Evolutionary conservation across 202 grass and related monocot species (phyloP).

Genomic region (Zizania palustris): DNA sequence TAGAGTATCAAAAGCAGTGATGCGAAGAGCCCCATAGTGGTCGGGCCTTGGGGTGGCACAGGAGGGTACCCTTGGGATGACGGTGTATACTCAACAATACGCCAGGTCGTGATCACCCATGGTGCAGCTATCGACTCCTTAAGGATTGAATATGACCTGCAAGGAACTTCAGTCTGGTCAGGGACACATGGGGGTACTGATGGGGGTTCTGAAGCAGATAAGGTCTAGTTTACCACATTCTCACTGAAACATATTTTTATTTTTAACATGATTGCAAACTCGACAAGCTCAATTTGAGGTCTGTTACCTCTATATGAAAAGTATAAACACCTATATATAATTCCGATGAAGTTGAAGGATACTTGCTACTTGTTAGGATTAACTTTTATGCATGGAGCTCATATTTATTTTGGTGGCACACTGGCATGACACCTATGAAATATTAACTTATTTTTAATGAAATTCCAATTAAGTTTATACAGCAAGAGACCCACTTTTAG

Average conservation of each 20-base stretch:
- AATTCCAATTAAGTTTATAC: not conserved
- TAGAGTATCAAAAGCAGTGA: slow-evolving; percentile 48
- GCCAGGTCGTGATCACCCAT: slow-evolving; percentile 63
- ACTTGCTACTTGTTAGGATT: not conserved
- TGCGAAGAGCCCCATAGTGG: slow-evolving; percentile 57
- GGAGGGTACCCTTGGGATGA: slow-evolving; percentile 79
- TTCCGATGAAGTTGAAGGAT: slow-evolving; percentile 13
- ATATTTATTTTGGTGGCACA: not conserved
- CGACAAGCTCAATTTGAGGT: not conserved
- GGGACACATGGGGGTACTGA: slow-evolving; percentile 57
- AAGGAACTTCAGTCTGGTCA: slow-evolving; percentile 66
- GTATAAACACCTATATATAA: not conserved
- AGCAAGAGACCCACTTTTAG: not conserved
- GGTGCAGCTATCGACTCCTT: slow-evolving; percentile 71
- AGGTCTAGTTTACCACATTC: slow-evolving; percentile 47
- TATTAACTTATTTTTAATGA: not conserved
- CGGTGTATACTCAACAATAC: slow-evolving; percentile 55
- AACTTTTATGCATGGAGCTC: not conserved
- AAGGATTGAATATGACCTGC: slow-evolving; percentile 59
- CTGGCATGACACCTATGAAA: not conserved
- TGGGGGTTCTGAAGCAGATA: slow-evolving; percentile 52
- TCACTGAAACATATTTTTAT: not conserved
- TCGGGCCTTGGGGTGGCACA: slow-evolving; percentile 78
- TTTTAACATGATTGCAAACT: not conserved
- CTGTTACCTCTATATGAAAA: not conserved